phyloP scores from a whole-genome alignment of 306 rosid genomes.

The Carpinus fangiana region DNA sequence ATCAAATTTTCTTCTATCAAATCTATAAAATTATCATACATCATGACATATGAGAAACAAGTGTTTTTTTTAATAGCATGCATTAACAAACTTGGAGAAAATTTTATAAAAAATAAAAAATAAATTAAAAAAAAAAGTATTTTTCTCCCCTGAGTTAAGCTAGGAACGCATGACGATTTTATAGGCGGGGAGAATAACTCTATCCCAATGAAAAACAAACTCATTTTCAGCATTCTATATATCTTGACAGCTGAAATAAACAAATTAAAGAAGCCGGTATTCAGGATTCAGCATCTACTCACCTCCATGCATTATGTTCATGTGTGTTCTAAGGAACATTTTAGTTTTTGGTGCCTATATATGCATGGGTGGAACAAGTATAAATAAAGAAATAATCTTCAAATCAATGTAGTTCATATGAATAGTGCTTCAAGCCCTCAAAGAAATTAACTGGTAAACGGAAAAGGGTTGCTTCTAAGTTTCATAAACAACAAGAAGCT shows the following conservation, averaged over 20 bases:
- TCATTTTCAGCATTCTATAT: neutral
- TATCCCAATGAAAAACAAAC: neutral
- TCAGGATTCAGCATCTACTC: neutral
- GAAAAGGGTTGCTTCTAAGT: slow-evolving; percentile 41
- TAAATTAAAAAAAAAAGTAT: too few species aligned
- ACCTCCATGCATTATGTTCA: slow-evolving; percentile 22
- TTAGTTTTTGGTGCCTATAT: slow-evolving; percentile 33
- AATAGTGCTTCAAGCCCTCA: slow-evolving; percentile 27
- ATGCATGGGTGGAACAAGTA: slow-evolving; percentile 2
- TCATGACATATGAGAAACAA: too few species aligned
- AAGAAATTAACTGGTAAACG: slow-evolving; percentile 21
- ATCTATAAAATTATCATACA: too few species aligned
- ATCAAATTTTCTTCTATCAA: too few species aligned
- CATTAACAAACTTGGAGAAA: too few species aligned
- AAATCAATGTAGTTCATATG: slow-evolving; percentile 27
- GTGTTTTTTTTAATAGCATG: too few species aligned
- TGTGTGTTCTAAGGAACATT: slow-evolving; percentile 22
- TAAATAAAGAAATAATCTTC: slow-evolving; percentile 19
- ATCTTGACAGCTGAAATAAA: neutral
- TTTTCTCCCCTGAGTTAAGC: too few species aligned
- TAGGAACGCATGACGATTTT: too few species aligned
- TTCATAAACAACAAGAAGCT: slow-evolving; percentile 36
- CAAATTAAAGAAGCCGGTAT: slow-evolving; percentile 8
- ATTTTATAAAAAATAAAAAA: too few species aligned
- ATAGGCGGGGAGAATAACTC: too few species aligned